These are phyloP conservation scores for Marsdenia floribunda DNA, from an alignment of 257 asterid genomes.

Conservation along the genomic window DNA sequence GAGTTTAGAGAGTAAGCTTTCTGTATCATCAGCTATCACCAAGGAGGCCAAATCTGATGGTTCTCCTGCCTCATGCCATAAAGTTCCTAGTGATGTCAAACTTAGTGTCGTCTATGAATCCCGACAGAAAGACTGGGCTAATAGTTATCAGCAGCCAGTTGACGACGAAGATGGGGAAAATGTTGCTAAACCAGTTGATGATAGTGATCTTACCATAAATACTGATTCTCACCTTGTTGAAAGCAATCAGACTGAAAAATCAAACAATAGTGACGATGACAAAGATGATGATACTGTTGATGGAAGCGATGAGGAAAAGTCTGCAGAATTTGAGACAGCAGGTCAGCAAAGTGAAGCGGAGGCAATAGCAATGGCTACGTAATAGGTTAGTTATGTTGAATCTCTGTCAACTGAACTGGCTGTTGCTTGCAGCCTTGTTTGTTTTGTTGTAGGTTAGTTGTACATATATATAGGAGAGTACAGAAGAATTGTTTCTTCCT, in stretches of 20 bases:
- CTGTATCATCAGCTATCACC: slow-evolving; percentile 37
- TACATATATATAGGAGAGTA: slow-evolving; percentile 32
- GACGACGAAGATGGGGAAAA: slow-evolving; percentile 31
- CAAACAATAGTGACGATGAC: slow-evolving; percentile 15
- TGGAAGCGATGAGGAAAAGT: slow-evolving; percentile 31
- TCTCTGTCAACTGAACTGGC: background rate
- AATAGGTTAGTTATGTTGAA: background rate
- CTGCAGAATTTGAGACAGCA: slow-evolving; percentile 40
- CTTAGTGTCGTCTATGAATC: slow-evolving; percentile 44
- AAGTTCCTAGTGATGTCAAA: slow-evolving; percentile 28
- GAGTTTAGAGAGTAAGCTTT: slow-evolving; percentile 48
- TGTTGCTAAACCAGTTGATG: slow-evolving; percentile 17
- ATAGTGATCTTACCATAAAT: slow-evolving; percentile 22
- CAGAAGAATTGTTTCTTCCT: background rate
- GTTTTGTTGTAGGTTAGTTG: slow-evolving; percentile 27
- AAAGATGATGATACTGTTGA: slow-evolving; percentile 19
- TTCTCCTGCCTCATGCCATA: slow-evolving; percentile 38
- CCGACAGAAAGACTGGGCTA: slow-evolving; percentile 34
- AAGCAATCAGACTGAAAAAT: slow-evolving; percentile 13
- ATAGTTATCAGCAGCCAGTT: slow-evolving; percentile 35
- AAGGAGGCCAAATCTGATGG: slow-evolving; percentile 43
- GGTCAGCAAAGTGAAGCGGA: slow-evolving; percentile 42
- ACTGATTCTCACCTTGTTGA: slow-evolving; percentile 18
- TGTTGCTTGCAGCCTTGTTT: slow-evolving; percentile 12
- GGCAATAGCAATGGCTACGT: slow-evolving; percentile 28